These are phyloP conservation scores for Tuber magnatum DNA, from an alignment of 495 filamentous ascomycete genomes.

Conservation along the genomic window DNA sequence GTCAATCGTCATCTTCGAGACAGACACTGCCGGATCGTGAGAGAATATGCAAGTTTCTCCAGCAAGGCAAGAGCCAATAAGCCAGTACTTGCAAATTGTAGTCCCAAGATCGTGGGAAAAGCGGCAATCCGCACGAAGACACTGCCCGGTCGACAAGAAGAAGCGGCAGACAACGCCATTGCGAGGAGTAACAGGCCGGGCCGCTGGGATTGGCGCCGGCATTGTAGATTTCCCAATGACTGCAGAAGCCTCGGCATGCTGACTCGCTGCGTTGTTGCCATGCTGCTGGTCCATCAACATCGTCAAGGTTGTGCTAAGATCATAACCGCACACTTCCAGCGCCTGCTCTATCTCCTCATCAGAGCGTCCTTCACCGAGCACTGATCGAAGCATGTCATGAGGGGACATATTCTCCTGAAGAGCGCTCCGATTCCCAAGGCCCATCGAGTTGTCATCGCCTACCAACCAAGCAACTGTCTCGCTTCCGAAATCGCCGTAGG, in stretches of 20 bases:
- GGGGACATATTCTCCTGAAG: slow-evolving; percentile 82
- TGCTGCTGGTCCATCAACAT: slow-evolving; percentile 61
- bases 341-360: slow-evolving; percentile 92
- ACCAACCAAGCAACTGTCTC: slow-evolving; percentile 97
- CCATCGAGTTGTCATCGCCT: slow-evolving; percentile 71
- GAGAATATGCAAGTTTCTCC: slow-evolving; percentile 95
- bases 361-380: slow-evolving; percentile 76
- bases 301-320: slow-evolving; percentile 81
- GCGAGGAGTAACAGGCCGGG: slow-evolving; percentile 65
- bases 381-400: slow-evolving; percentile 94
- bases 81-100: slow-evolving; percentile 99
- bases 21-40: slow-evolving; percentile 69
- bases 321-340: slow-evolving; percentile 82
- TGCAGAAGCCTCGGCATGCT: slow-evolving; percentile 50
- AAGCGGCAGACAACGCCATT: slow-evolving; percentile 92
- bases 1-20: slow-evolving; percentile 43
- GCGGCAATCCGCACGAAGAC: slow-evolving; percentile 87
- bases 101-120: slow-evolving; percentile 95
- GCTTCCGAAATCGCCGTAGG: slow-evolving; percentile 83
- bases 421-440: slow-evolving; percentile 60
- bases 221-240: slow-evolving; percentile 89
- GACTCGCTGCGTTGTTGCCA: slow-evolving; percentile 39
- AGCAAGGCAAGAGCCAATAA: slow-evolving; percentile 92
- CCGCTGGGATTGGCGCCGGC: slow-evolving; percentile 46
- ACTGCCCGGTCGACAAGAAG: slow-evolving; percentile 84